A percentile compares a stretch with the other conserved stretches of the same genome.
phyloP scores from a whole-genome alignment of 352 stramenopile genomes.

The Phytophthora uliginosa region DNA sequence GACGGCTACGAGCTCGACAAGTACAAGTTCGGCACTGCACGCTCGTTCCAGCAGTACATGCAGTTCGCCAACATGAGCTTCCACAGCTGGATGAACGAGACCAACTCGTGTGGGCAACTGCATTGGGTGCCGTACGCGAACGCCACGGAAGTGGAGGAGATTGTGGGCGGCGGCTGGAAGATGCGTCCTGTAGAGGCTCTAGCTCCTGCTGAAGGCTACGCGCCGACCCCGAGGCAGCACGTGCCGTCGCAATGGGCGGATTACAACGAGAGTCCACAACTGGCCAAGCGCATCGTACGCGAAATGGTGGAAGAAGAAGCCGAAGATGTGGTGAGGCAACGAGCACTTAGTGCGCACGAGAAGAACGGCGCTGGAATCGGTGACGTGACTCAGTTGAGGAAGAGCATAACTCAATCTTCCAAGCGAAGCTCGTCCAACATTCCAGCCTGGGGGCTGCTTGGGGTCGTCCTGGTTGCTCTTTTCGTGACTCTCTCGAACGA shows the following conservation, averaged over 20 bases:
- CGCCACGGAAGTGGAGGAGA: constrained; percentile 48
- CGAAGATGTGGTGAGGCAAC: constrained; percentile 18
- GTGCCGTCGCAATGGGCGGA: constrained; percentile 21
- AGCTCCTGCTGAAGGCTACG: constrained; percentile 5
- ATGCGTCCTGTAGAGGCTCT: constrained; percentile 21
- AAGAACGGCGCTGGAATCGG: constrained; percentile 46
- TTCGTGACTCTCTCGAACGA: constrained; percentile 79
- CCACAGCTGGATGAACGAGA: constrained; percentile 55
- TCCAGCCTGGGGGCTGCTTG: constrained; percentile 54
- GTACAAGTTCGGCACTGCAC: constrained; percentile 57
- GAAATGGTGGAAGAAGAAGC: constrained; percentile 31
- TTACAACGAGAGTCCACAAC: background rate
- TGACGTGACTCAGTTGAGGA: constrained; percentile 36
- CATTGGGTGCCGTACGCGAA: constrained; percentile 71
- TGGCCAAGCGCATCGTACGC: constrained; percentile 6
- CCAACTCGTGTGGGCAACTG: constrained; percentile 61
- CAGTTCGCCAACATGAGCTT: constrained; percentile 65
- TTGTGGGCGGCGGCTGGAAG: constrained; percentile 56
- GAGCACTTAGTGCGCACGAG: constrained; percentile 27
- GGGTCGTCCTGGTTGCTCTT: constrained; percentile 44
- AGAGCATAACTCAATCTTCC: constrained; percentile 34
- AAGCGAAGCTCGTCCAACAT: constrained; percentile 28
- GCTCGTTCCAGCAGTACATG: constrained; percentile 61
- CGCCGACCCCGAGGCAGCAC: constrained; percentile 14
- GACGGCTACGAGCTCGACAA: constrained; percentile 63